Evolutionary conservation across 805 yeast species (phyloP).

Genomic region (Metschnikowia vanudenii): DNA sequence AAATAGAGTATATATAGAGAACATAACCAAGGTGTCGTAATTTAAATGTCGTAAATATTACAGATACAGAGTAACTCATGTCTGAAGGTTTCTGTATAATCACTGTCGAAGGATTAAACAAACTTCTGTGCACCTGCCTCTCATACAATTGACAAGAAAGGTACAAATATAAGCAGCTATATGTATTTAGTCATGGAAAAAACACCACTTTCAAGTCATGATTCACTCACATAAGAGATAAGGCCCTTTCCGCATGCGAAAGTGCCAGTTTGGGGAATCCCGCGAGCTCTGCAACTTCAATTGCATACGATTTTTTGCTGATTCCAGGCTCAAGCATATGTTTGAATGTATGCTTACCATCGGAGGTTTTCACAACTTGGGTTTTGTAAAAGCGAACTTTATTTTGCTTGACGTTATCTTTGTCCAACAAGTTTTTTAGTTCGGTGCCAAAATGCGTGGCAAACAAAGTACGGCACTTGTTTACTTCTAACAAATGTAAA

Average conservation of each 20-base stretch:
- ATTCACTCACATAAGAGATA: conserved; percentile 5
- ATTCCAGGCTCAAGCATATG: conserved; percentile 65
- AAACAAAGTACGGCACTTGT: conserved; percentile 72
- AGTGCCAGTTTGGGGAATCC: conserved; percentile 71
- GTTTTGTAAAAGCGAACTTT: conserved; percentile 33
- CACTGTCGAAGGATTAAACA: no score
- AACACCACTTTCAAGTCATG: background rate
- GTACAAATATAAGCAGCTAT: no score
- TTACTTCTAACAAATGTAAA: conserved; percentile 49
- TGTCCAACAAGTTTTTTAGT: conserved; percentile 34
- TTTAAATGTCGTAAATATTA: no score
- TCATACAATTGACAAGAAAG: no score
- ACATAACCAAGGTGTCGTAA: no score
- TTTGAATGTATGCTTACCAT: conserved; percentile 41
- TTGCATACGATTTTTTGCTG: conserved; percentile 72
- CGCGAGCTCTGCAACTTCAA: conserved; percentile 72
- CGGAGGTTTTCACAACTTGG: conserved; percentile 26
- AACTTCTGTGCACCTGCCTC: no score
- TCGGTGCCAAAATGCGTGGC: conserved; percentile 76
- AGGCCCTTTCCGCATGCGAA: conserved; percentile 45
- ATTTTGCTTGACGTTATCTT: conserved; percentile 27
- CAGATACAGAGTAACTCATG: no score
- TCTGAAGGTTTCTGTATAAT: no score
- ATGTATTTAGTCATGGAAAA: background rate
- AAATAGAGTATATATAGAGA: background rate